A percentile compares a stretch with the other conserved stretches of the same genome.
Conservation (phyloP, 192 early-diverging fungal genomes). For the Coemansia aciculifera region DNA sequence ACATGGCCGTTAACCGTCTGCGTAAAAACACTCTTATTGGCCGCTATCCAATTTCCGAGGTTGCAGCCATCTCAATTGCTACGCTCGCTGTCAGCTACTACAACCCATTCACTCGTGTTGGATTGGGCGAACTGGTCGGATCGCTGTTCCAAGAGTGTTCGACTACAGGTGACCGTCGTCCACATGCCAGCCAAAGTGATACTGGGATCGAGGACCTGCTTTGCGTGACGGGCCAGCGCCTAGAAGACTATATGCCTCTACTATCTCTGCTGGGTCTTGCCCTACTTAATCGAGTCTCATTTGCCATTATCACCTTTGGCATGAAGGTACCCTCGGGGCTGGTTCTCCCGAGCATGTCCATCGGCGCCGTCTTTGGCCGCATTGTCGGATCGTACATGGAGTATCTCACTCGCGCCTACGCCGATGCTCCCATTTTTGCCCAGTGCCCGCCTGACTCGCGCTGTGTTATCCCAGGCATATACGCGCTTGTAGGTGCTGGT, state of each 20-base stretch:
- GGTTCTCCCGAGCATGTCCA: conserved; percentile 59
- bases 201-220: conserved; percentile 63
- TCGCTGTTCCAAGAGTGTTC: conserved; percentile 90
- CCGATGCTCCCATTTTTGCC: conserved; percentile 43
- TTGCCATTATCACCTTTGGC: conserved; percentile 60
- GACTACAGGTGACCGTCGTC: conserved; percentile 17
- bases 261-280: conserved; percentile 50
- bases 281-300: conserved; percentile 47
- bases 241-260: conserved; percentile 43
- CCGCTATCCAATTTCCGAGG: conserved; percentile 73
- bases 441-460: conserved; percentile 48
- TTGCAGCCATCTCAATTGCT: conserved; percentile 64
- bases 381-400: conserved; percentile 48
- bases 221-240: conserved; percentile 56
- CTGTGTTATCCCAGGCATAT: conserved; percentile 73
- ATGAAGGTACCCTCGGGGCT: conserved; percentile 57
- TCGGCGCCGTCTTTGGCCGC: conserved; percentile 57
- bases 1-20: conserved; percentile 65
- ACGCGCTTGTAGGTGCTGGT: conserved; percentile 62
- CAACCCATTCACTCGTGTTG: conserved; percentile 84
- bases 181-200: conserved; percentile 31
- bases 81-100: conserved; percentile 76
- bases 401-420: conserved; percentile 47
- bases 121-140: conserved; percentile 80
- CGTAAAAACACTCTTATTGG: conserved; percentile 74